Evolutionary conservation across 2,329 filamentous ascomycete genomes (phyloP).

Genomic region (Cladophialophora immunda): DNA sequence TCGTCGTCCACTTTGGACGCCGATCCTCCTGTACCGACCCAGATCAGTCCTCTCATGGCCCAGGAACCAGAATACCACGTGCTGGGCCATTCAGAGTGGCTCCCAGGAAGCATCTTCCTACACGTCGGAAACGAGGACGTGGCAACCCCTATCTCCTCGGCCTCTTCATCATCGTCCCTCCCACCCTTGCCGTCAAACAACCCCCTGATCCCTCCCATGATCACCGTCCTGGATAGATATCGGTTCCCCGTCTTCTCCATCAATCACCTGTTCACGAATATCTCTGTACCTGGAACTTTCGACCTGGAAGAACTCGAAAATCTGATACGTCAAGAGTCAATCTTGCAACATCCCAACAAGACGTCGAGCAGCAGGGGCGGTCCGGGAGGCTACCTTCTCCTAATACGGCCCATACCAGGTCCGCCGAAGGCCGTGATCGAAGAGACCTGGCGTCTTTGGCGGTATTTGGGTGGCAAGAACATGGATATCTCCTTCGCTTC

Average conservation of each 20-base stretch:
- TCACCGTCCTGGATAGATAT: constrained; percentile 26
- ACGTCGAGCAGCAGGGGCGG: background rate
- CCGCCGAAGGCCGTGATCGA: constrained; percentile 24
- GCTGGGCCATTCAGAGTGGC: constrained; percentile 23
- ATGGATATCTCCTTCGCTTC: constrained; percentile 8
- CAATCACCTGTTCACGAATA: constrained; percentile 21
- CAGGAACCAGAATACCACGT: constrained; percentile 4
- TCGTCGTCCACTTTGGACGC: background rate
- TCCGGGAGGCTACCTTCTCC: constrained; percentile 28
- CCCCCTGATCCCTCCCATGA: constrained; percentile 36
- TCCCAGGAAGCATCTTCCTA: constrained; percentile 31
- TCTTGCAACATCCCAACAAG: background rate
- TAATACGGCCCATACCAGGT: constrained; percentile 30
- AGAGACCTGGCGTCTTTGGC: constrained; percentile 40
- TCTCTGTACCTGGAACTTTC: background rate
- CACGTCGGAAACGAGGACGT: constrained; percentile 23
- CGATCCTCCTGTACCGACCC: background rate
- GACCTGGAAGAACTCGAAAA: constrained; percentile 15
- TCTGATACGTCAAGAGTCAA: background rate
- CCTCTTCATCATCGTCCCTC: constrained; percentile 2
- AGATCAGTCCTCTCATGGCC: too few relatives aligned
- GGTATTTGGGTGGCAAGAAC: constrained; percentile 36
- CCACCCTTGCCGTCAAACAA: constrained; percentile 21
- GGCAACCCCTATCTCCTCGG: background rate
- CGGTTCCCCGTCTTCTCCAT: constrained; percentile 38